A percentile compares a stretch with the other conserved stretches of the same genome.
These are phyloP conservation scores for Boletellus sp. DNA, from an alignment of 768 basidiomycete species.

Conservation along the genomic window DNA sequence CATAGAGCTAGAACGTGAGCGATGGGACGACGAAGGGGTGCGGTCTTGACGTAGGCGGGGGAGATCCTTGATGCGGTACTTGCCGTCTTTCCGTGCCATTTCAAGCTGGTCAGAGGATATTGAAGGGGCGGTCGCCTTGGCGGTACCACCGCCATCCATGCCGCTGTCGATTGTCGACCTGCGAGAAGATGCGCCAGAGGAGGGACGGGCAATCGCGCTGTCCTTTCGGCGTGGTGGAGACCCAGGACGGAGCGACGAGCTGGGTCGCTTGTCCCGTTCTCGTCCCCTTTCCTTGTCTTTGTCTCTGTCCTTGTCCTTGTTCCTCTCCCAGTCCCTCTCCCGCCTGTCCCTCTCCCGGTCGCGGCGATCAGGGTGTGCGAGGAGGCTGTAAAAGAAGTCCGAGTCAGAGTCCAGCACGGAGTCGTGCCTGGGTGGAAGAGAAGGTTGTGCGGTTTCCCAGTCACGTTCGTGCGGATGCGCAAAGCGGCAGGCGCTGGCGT, in stretches of 20 bases:
- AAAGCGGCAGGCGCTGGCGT: conserved; percentile 24
- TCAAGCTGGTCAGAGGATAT: conserved; percentile 26
- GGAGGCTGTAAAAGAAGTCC: conserved; percentile 23
- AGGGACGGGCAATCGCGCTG: conserved; percentile 12
- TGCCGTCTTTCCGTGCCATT: conserved; percentile 16
- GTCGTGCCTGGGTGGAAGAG: conserved; percentile 22
- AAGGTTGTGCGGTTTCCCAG: conserved; percentile 30
- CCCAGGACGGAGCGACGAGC: not conserved
- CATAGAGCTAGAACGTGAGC: conserved; percentile 12
- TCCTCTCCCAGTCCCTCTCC: conserved; percentile 8
- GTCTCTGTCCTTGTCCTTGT: not conserved
- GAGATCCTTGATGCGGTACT: not conserved
- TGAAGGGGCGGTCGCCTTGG: conserved; percentile 25
- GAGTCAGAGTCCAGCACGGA: conserved; percentile 19
- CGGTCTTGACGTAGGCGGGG: conserved; percentile 7
- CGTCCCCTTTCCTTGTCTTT: not conserved
- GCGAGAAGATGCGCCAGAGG: conserved; percentile 14
- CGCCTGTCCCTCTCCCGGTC: conserved; percentile 11
- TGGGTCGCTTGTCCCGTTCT: conserved; percentile 6
- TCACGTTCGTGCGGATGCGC: conserved; percentile 32
- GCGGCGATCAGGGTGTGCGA: conserved; percentile 11
- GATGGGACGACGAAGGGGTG: conserved; percentile 3
- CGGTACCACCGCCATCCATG: conserved; percentile 2
- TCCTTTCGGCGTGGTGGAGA: conserved; percentile 17
- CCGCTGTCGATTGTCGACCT: conserved; percentile 11